Base-by-base conservation (phyloP, 805 yeast genomes). In the Candida dendrica region DNA sequence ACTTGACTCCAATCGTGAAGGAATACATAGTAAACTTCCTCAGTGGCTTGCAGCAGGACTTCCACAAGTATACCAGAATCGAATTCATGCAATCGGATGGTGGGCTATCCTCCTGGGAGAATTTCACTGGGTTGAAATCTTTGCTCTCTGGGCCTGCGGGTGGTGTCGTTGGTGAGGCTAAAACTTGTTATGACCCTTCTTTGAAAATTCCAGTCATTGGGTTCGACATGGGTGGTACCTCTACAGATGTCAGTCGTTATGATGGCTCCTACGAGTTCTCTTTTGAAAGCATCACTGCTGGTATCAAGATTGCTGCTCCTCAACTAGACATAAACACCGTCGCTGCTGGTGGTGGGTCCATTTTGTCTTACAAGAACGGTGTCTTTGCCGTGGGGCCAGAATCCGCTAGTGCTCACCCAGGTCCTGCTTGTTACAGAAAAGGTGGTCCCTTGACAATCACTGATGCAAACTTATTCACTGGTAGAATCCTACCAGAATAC, bases 71-170 rank as follows among this genome's bases (percentile, higher is more conserved):
- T 56, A 63, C 66, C 4, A 56, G 64, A 43, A 68, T 74, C 42
- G 69, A 73, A 47, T 75, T 75, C 56, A 75, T 75, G 81, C 79
- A 74, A 54, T 69, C 76, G 11, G 77, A 75, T 56, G 81, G 81
- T 37, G 81, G 81, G 10, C 61, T 75, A 38, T 71, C 74, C 44
- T 72, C 74, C 5, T 71, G 74, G 64, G 65, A 68, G 42, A 68
- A 71, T 41, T 75, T 75, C 51, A 66, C 77, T 4, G 81, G 81
- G 3, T 58, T 75, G 40, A 66, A 69, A 47, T 74, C 80, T 7
- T 64, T 75, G 20, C 60, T 75, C 22, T 74, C 80, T 1, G 81
- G 81, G 4, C 81, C 81, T 3, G 81, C 81, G 36, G 81, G 81
- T 36, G 81, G 81, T 36, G 75, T 75, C 58, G 81, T 75, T 32